These are phyloP conservation scores for Astrothelium macrocarpum DNA, from an alignment of 495 filamentous ascomycete genomes.

Conservation along the genomic window DNA sequence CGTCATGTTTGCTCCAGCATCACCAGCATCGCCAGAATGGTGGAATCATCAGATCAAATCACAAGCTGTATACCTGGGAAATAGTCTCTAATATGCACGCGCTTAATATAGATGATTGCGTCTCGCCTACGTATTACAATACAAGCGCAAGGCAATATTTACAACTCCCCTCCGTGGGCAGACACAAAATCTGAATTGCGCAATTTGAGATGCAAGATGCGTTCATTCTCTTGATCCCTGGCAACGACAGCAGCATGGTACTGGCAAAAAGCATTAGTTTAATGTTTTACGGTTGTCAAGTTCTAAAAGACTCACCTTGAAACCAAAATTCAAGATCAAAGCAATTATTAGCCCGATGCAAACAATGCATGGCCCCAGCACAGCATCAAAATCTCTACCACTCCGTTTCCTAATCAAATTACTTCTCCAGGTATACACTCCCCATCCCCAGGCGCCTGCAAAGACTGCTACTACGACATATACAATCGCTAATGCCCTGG, in stretches of 20 bases:
- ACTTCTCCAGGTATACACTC: slow-evolving; percentile 63
- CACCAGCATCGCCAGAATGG: too few species aligned
- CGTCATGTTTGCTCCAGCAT: too few species aligned
- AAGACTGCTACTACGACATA: slow-evolving; percentile 78
- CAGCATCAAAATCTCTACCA: slow-evolving; percentile 85
- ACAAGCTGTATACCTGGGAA: too few species aligned
- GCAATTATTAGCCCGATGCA: slow-evolving; percentile 70
- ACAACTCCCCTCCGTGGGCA: too few species aligned
- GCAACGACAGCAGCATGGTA: neutral
- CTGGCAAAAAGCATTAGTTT: neutral
- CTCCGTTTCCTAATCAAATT: slow-evolving; percentile 73
- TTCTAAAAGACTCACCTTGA: slow-evolving; percentile 45
- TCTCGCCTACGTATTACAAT: too few species aligned
- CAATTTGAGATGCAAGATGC: neutral
- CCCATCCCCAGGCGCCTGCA: slow-evolving; percentile 78
- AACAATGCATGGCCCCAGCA: slow-evolving; percentile 72
- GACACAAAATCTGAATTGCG: neutral
- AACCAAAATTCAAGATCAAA: slow-evolving; percentile 76
- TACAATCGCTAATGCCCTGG: slow-evolving; percentile 62
- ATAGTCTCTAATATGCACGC: too few species aligned
- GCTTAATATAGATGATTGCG: too few species aligned
- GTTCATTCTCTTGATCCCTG: neutral
- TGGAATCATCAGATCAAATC: too few species aligned
- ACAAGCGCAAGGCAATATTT: too few species aligned
- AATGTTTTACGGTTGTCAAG: neutral